A percentile compares a stretch with the other conserved stretches of the same genome.
phyloP scores from a whole-genome alignment of 2,329 filamentous ascomycete species.

The Phialophora chinensis region DNA sequence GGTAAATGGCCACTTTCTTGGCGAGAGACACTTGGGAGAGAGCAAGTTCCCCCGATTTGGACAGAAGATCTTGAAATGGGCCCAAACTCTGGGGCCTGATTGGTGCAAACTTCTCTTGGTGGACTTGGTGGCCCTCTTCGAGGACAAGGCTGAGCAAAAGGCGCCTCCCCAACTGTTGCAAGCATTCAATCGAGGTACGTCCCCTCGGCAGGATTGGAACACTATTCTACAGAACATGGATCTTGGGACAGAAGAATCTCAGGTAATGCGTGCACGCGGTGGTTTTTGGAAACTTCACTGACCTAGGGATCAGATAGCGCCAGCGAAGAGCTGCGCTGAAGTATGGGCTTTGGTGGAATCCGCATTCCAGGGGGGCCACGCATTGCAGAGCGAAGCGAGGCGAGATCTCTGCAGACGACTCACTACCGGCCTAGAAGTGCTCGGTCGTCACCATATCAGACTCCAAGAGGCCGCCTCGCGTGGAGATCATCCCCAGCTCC shows the following conservation, averaged over 20 bases:
- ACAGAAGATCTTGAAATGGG: slow-evolving; percentile 6
- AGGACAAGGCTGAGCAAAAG: slow-evolving; percentile 5
- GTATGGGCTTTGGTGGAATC: background rate
- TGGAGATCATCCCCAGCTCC: background rate
- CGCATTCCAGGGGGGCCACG: background rate
- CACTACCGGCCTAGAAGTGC: slow-evolving; percentile 9
- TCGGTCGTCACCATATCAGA: background rate
- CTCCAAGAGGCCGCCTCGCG: slow-evolving; percentile 9
- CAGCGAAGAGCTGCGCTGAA: slow-evolving; percentile 13
- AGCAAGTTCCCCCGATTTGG: slow-evolving; percentile 12
- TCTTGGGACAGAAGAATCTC: slow-evolving; percentile 1
- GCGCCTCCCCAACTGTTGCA: background rate
- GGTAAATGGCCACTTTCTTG: slow-evolving; percentile 5
- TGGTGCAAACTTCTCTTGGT: slow-evolving; percentile 18
- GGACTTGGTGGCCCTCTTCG: slow-evolving; percentile 12
- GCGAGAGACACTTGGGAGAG: slow-evolving; percentile 13
- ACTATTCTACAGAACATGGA: slow-evolving; percentile 3
- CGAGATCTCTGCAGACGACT: slow-evolving; percentile 1
- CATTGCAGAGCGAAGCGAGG: background rate
- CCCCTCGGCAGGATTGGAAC: slow-evolving; percentile 17
- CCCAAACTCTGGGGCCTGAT: background rate
- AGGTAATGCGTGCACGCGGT: slow-evolving; percentile 1
- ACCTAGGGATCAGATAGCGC: slow-evolving; percentile 4
- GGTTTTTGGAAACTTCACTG: background rate
- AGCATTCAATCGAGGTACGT: background rate